These are phyloP conservation scores for Claviceps sp. DNA, from an alignment of 2,329 filamentous ascomycete species.

Conservation along the genomic window DNA sequence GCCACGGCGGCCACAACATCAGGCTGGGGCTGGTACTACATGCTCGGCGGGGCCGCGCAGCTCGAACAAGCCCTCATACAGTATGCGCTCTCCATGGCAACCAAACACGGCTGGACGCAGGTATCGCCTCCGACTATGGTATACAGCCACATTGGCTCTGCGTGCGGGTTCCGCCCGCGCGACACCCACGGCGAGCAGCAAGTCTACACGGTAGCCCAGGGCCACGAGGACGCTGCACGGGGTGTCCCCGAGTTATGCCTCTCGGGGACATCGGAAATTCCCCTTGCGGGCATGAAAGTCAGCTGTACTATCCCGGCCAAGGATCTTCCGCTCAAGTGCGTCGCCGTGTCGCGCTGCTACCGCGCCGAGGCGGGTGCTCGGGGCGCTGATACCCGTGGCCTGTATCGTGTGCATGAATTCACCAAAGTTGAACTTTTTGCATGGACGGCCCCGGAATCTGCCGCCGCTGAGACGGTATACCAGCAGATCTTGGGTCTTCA, in stretches of 20 bases:
- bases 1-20: slow-evolving; percentile 64
- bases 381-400: slow-evolving; percentile 79
- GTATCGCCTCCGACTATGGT: slow-evolving; percentile 82
- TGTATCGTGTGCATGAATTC: slow-evolving; percentile 97
- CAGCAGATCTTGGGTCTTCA: slow-evolving; percentile 80
- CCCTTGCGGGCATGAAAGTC: slow-evolving; percentile 81
- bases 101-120: slow-evolving; percentile 61
- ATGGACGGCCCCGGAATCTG: slow-evolving; percentile 55
- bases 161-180: slow-evolving; percentile 88
- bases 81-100: slow-evolving; percentile 65
- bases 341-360: slow-evolving; percentile 85
- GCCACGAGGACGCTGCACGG: slow-evolving; percentile 39
- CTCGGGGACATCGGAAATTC: slow-evolving; percentile 86
- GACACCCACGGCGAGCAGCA: slow-evolving; percentile 87
- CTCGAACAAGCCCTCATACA: slow-evolving; percentile 90
- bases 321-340: slow-evolving; percentile 62
- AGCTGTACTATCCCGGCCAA: slow-evolving; percentile 50
- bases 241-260: slow-evolving; percentile 60
- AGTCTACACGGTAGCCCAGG: slow-evolving; percentile 65
- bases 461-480: slow-evolving; percentile 47
- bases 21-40: slow-evolving; percentile 97
- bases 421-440: slow-evolving; percentile 97
- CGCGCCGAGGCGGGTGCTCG: slow-evolving; percentile 86
- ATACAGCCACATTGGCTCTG: slow-evolving; percentile 78
- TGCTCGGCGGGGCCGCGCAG: slow-evolving; percentile 79